These are phyloP conservation scores for Alternaria ventricosa DNA, from an alignment of 2,329 filamentous ascomycete genomes.

Conservation along the genomic window DNA sequence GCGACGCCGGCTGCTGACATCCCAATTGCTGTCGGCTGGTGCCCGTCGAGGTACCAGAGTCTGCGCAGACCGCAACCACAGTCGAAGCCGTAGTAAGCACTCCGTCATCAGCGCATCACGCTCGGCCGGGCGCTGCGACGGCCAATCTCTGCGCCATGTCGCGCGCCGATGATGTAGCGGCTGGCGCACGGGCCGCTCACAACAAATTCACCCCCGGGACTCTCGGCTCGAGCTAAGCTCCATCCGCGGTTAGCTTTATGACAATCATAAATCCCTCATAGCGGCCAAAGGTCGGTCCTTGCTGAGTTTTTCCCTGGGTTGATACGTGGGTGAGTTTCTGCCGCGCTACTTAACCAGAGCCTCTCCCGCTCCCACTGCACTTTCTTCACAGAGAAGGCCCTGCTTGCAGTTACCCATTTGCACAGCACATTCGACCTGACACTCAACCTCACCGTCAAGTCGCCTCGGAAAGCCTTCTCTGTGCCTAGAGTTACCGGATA, in stretches of 20 bases:
- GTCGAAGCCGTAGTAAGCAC: background rate
- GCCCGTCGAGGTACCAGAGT: background rate
- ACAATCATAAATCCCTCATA: constrained; percentile 24
- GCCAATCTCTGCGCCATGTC: constrained; percentile 17
- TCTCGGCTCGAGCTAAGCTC: constrained; percentile 20
- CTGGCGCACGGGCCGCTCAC: constrained; percentile 16
- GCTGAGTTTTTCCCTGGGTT: constrained; percentile 38
- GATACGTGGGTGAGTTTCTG: constrained; percentile 14
- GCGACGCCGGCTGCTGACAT: constrained; percentile 6
- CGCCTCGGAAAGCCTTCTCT: constrained; percentile 38
- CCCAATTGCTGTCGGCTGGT: background rate
- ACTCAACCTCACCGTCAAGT: constrained; percentile 21
- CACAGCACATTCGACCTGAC: constrained; percentile 36
- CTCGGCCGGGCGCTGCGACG: constrained; percentile 18
- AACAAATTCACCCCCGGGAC: constrained; percentile 19
- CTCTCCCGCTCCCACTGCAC: constrained; percentile 22
- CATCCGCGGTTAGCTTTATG: constrained; percentile 20
- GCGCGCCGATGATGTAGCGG: constrained; percentile 20
- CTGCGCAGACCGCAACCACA: background rate
- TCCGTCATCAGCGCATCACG: constrained; percentile 6
- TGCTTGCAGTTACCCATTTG: constrained; percentile 35
- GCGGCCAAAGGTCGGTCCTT: constrained; percentile 25
- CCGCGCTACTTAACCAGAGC: constrained; percentile 31
- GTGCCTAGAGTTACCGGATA: constrained; percentile 24
- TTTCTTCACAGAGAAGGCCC: constrained; percentile 38